Percentiles rank a stretch among this genome's conserved stretches.
Evolutionary conservation across 495 filamentous ascomycete species (phyloP).

Genomic region (Tuber melanosporum): DNA sequence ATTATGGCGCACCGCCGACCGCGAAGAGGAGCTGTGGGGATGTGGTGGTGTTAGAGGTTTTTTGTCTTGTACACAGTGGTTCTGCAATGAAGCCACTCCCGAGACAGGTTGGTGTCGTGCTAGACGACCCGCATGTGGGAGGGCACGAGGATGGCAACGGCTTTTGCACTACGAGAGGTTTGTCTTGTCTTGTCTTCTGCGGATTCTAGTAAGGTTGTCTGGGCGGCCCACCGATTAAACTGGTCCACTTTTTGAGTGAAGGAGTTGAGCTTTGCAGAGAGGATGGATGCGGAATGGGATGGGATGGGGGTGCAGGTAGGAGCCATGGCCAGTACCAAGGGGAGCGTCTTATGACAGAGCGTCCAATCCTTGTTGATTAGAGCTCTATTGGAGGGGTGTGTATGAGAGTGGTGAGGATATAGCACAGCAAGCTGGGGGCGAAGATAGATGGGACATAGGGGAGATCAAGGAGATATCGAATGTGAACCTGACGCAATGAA

Average conservation of each 20-base stretch:
- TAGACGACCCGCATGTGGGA: conserved; percentile 24
- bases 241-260: not conserved
- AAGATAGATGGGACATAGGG: not conserved
- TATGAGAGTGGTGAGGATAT: not conserved
- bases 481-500: not conserved
- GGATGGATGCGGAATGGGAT: conserved; percentile 1
- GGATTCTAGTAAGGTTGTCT: not conserved
- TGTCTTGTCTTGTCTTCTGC: not conserved
- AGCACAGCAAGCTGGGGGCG: not conserved
- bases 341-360: conserved; percentile 20
- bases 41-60: not conserved
- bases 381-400: not conserved
- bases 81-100: conserved; percentile 34
- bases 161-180: conserved; percentile 19
- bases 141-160: conserved; percentile 31
- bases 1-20: not conserved
- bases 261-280: not conserved
- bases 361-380: conserved; percentile 20
- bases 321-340: conserved; percentile 6
- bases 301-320: conserved; percentile 23
- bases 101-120: conserved; percentile 37
- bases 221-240: not conserved
- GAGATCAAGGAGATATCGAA: not conserved
- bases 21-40: not conserved
- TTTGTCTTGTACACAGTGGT: not conserved